Evolutionary conservation across 1,284 basidiomycete genomes (phyloP), one percentile per base, ranked within the genome.

Genomic region (Marasmius sp.): DNA sequence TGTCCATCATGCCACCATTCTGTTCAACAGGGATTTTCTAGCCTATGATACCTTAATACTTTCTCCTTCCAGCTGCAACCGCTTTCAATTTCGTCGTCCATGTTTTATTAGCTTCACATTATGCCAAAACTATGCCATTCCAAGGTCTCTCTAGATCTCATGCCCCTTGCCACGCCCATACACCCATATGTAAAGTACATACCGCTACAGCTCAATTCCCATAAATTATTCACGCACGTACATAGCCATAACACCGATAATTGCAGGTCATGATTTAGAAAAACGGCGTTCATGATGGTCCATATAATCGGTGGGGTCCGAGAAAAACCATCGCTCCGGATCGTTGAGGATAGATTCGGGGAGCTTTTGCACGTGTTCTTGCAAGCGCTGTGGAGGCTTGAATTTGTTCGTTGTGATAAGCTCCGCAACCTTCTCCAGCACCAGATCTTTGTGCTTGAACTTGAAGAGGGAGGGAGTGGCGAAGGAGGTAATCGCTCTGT

Each of bases 401-500:
- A 60, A 60, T 43, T 41, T 18, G 37, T 41, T 39, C 33, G n/a
- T 34, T 3, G 41, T 18, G 34, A 60, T 54, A 10, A 60, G 18
- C 20, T 43, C 41, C 6, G 62, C 45, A 5, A 66, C 43, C 58
- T 64, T 57, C 11, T 58, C 57, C 33, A 62, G 16, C 8, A 54
- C 60, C 7, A 20, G 22, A 50, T 64, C 63, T 47, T 45, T 54
- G 33, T 49, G 14, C 38, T 27, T 50, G 14, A 45, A 60, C 45
- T 64, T 59, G 20, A 65, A 54, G 12, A 63, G 39, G 8, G 54
- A 50, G 20, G 39, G 14, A 12, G 43, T 49, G 18, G 64, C 63
- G 53, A 64, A 68, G 11, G 48, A 7, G 6, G 61, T 37, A 27
- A 68, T 64, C 36, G 62, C 55, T 5, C 16, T 48, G 41, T 68